These are phyloP conservation scores for Coniochaeta sp. DNA, from an alignment of 2,329 filamentous ascomycete species.

Conservation along the genomic window DNA sequence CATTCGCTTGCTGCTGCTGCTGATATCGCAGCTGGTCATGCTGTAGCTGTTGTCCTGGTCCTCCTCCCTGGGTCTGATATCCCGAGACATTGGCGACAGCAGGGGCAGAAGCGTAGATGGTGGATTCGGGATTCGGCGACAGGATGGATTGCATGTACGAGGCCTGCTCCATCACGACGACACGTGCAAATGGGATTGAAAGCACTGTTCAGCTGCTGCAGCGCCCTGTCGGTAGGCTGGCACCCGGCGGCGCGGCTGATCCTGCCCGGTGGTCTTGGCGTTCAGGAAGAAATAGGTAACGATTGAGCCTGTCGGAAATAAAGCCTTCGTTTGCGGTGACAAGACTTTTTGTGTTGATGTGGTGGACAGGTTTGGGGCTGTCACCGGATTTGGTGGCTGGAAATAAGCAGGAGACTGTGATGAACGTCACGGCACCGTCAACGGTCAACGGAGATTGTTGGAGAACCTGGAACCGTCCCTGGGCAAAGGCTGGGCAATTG, in stretches of 20 bases:
- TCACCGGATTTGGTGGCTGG: conserved; percentile 1
- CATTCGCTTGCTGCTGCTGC: not conserved
- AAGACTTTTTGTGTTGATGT: not conserved
- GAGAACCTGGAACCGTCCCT: too few relatives aligned
- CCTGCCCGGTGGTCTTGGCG: not conserved
- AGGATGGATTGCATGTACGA: not conserved
- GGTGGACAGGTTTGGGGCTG: not conserved
- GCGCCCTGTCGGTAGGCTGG: too few relatives aligned
- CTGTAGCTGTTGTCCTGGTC: too few relatives aligned
- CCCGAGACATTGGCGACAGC: too few relatives aligned
- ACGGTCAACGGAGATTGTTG: not conserved
- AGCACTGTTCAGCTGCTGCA: not conserved
- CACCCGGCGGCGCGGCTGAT: not conserved
- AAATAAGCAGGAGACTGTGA: too few relatives aligned
- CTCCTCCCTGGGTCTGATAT: not conserved
- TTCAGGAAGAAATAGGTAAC: not conserved
- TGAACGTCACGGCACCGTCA: not conserved
- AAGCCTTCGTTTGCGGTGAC: not conserved
- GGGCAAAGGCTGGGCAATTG: too few relatives aligned
- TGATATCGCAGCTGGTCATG: not conserved
- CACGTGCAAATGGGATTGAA: not conserved
- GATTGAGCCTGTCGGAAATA: not conserved
- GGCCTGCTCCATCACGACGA: conserved; percentile 2
- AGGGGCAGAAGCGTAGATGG: conserved; percentile 1
- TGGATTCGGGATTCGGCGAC: not conserved